Conservation (phyloP, 306 rosid species). For the Pyrus bretschneideri region DNA sequence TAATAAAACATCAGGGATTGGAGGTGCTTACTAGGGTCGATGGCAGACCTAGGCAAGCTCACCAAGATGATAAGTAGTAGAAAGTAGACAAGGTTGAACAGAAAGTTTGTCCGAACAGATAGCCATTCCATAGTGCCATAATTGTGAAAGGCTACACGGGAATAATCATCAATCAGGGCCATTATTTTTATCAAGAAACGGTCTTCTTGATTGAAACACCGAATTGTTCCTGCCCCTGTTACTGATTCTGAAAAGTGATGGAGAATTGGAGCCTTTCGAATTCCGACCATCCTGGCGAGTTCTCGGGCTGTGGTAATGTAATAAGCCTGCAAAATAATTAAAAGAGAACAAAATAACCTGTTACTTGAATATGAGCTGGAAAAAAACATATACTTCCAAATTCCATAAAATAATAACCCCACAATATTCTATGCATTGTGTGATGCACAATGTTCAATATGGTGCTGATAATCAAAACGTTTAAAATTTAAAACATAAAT, state of each 20-base stretch:
- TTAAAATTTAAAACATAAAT: neutral
- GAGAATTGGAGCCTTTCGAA: constrained; percentile 26
- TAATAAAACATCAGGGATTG: neutral
- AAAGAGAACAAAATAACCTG: neutral
- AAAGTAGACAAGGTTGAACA: constrained; percentile 16
- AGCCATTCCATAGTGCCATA: constrained; percentile 26
- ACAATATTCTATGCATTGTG: neutral
- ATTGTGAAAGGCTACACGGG: constrained; percentile 14
- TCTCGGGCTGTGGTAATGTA: constrained; percentile 21
- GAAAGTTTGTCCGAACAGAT: constrained; percentile 12
- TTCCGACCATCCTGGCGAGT: constrained; percentile 15
- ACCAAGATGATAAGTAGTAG: constrained; percentile 12
- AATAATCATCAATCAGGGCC: constrained; percentile 16
- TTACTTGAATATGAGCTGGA: neutral
- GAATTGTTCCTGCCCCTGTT: constrained; percentile 15
- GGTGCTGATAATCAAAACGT: neutral
- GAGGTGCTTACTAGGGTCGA: constrained; percentile 17
- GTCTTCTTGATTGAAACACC: constrained; percentile 19
- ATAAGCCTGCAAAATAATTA: constrained; percentile 10
- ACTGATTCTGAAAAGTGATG: constrained; percentile 27
- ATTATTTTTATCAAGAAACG: constrained; percentile 12
- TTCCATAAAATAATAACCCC: neutral
- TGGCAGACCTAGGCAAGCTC: constrained; percentile 15
- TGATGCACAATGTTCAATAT: neutral
- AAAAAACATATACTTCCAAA: neutral